Conservation (phyloP, 2,329 filamentous ascomycete species). For the Diaporthe ampelina region DNA sequence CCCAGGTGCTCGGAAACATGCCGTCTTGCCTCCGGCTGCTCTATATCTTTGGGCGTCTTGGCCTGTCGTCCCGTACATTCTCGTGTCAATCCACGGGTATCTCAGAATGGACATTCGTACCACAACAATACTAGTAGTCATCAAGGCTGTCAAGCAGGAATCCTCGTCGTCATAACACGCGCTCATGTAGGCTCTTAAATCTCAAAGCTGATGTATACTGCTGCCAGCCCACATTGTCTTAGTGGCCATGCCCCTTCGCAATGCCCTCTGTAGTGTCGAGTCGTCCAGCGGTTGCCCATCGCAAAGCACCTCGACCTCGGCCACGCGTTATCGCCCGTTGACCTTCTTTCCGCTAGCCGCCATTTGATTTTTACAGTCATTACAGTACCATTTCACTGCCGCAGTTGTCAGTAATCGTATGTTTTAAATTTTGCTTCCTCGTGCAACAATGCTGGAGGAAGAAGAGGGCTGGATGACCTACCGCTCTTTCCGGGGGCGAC, state of each 20-base stretch:
- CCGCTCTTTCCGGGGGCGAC: conserved; percentile 83
- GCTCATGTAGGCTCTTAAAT: neutral
- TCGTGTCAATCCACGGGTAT: conserved; percentile 31
- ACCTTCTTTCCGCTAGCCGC: conserved; percentile 68
- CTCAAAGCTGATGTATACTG: neutral
- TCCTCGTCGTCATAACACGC: neutral
- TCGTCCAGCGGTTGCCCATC: neutral
- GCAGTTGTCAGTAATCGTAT: conserved; percentile 47
- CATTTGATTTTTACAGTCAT: conserved; percentile 80
- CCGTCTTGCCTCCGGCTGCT: neutral
- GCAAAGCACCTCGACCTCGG: neutral
- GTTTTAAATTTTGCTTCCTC: neutral
- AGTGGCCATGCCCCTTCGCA: no score
- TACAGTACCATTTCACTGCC: conserved; percentile 85
- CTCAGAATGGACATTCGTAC: neutral
- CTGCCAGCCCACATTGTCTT: neutral
- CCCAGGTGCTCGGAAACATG: neutral
- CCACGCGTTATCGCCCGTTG: conserved; percentile 57
- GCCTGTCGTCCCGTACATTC: conserved; percentile 9
- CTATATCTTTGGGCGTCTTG: conserved; percentile 4
- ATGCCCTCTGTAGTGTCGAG: neutral
- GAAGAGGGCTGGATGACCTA: conserved; percentile 53
- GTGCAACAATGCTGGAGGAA: neutral
- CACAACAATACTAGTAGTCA: neutral
- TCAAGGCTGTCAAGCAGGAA: conserved; percentile 3